These are phyloP conservation scores for Neonothopanus nambi DNA, from an alignment of 1,284 basidiomycete species.

Conservation along the genomic window DNA sequence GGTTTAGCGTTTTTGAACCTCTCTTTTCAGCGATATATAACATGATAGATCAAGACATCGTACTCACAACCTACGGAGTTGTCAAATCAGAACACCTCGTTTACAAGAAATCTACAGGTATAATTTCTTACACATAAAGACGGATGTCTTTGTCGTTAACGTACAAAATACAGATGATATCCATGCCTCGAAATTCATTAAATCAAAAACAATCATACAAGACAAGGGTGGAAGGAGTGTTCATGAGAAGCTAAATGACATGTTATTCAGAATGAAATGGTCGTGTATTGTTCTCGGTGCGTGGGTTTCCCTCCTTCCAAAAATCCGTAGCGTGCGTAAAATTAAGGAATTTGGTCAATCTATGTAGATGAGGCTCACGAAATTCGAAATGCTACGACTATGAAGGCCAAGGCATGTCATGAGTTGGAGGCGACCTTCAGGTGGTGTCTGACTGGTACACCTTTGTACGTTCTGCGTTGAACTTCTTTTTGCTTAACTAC, in stretches of 20 bases:
- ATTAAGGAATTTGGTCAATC: no score
- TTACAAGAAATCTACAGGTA: background rate
- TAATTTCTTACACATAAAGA: no score
- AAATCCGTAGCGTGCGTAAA: no score
- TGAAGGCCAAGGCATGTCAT: slow-evolving; percentile 6
- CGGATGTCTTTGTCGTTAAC: no score
- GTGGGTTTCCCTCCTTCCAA: no score
- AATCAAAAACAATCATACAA: no score
- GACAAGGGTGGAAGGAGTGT: no score
- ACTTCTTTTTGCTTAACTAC: background rate
- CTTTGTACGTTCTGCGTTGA: slow-evolving; percentile 4
- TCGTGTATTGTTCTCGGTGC: slow-evolving; percentile 6
- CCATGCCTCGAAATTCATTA: no score
- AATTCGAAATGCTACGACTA: slow-evolving; percentile 5
- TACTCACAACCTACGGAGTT: slow-evolving; percentile 10
- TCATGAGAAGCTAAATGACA: no score
- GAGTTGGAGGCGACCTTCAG: slow-evolving; percentile 1
- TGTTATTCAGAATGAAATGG: background rate
- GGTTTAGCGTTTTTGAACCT: no score
- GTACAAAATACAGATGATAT: no score
- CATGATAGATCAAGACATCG: background rate
- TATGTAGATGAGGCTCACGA: slow-evolving; percentile 13
- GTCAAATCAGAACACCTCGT: background rate
- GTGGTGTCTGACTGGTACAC: slow-evolving; percentile 15
- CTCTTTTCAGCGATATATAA: no score